phyloP scores from a whole-genome alignment of 78 protist genomes.

The Pirum gemmata region DNA sequence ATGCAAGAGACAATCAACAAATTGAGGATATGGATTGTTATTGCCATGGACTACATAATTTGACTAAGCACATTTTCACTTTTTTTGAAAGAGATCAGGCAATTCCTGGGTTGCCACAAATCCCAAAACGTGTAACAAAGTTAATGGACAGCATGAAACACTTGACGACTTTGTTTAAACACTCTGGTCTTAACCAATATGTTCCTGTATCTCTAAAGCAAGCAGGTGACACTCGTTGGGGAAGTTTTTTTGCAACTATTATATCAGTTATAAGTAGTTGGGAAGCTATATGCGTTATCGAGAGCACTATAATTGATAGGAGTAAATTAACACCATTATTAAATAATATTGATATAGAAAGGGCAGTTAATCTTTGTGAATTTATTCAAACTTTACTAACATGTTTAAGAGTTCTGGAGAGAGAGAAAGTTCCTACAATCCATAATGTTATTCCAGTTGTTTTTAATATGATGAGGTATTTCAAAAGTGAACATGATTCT shows the following conservation, averaged over 20 bases:
- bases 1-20: background rate
- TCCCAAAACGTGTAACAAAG: background rate
- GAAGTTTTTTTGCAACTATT: background rate
- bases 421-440: background rate
- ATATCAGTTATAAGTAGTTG: background rate
- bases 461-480: no score
- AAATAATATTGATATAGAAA: no score
- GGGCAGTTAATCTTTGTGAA: background rate
- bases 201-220: background rate
- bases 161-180: background rate
- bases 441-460: background rate
- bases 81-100: background rate
- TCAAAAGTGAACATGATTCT: background rate
- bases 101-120: background rate
- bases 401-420: background rate
- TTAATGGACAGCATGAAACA: background rate
- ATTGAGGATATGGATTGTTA: background rate
- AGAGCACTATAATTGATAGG: background rate
- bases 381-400: background rate
- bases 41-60: background rate
- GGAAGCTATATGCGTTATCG: background rate
- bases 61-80: background rate
- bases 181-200: background rate
- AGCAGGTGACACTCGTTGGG: background rate
- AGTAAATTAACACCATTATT: background rate